A percentile compares a stretch with the other conserved stretches of the same genome.
phyloP scores from a whole-genome alignment of 805 yeast species.

The Schwanniomyces occidentalis region DNA sequence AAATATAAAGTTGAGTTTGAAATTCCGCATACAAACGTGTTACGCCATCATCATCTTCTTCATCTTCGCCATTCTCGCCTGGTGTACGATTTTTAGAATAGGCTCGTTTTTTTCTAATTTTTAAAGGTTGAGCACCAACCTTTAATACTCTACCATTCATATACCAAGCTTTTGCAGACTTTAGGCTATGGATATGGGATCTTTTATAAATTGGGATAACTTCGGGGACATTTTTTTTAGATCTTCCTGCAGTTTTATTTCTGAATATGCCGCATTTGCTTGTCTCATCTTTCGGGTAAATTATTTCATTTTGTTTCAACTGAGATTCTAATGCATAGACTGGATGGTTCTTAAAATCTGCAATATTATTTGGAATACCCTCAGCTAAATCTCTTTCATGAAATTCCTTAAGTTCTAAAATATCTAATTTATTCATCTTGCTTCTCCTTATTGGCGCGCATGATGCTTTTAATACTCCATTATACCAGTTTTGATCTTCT shows the following conservation, averaged over 20 bases:
- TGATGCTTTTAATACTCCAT: constrained; percentile 39
- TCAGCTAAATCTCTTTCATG: constrained; percentile 64
- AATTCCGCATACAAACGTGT: constrained; percentile 69
- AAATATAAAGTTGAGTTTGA: constrained; percentile 71
- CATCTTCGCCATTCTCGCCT: constrained; percentile 19
- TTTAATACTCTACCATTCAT: constrained; percentile 74
- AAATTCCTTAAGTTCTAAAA: constrained; percentile 62
- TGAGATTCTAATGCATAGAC: constrained; percentile 78
- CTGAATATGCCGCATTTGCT: constrained; percentile 69
- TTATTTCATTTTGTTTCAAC: constrained; percentile 67
- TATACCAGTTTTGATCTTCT: constrained; percentile 63
- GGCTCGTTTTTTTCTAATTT: constrained; percentile 36
- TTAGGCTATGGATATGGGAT: constrained; percentile 58
- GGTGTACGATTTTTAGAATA: constrained; percentile 1
- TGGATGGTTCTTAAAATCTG: constrained; percentile 87
- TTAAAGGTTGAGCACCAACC: constrained; percentile 66
- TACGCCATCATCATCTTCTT: constrained; percentile 54
- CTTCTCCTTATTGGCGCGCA: constrained; percentile 20
- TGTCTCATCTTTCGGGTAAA: constrained; percentile 59
- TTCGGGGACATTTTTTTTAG: constrained; percentile 21
- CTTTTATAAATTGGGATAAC: constrained; percentile 68
- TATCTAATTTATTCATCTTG: constrained; percentile 38
- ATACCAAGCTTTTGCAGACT: constrained; percentile 86
- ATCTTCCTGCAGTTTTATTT: constrained; percentile 32
- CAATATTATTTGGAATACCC: constrained; percentile 83